Evolutionary conservation across 176 grass and related monocot genomes (phyloP), one percentile per base, ranked within the genome.

Genomic region (Oryza coarctata): DNA sequence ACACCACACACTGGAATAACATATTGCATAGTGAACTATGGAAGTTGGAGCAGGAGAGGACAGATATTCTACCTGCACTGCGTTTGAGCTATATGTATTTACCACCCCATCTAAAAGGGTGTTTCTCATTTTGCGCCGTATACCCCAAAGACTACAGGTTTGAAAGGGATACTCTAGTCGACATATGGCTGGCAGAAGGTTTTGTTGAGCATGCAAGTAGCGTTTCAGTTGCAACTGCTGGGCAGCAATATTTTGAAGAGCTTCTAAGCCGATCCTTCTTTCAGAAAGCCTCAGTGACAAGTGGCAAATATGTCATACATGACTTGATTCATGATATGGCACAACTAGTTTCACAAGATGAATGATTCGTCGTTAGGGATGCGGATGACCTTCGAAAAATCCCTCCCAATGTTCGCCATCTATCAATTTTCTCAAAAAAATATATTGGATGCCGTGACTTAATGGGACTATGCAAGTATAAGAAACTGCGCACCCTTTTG

Each of bases 41-140:
- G 88, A 10, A 68, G 77, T 4, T 88, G 9, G 0, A 17, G 12
- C 67, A 69, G 38, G 35, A 36, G 10, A 76, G 30, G 62, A 71
- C 0, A 45, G 49, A 78, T 0, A 90, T 93, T 49, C 12, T 90
- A 10, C 76, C 87, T 0, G 77, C 73, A 6, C 75, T 90, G 28
- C 76, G 43, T 3, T 70, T 93, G 58, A 93, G 91, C 40, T 93
- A 93, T 45, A 82, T 90, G 11, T 75, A 85, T 76, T 79, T 93
- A 64, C 65, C 84, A 1, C 39, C 43, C 8, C 13, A 85, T 67
- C 58, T 90, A 62, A 88, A 70, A 35, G 25, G 35, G 23, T 40
- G 67, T 36, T 70, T 70, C 67, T 70, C 67, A 40, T 23, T 70
- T 0, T 70, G 67, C 40, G 67, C 22, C 10, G n/a, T 69, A 34